These are phyloP conservation scores for Neltuma alba DNA, from an alignment of 306 rosid species.

Conservation along the genomic window DNA sequence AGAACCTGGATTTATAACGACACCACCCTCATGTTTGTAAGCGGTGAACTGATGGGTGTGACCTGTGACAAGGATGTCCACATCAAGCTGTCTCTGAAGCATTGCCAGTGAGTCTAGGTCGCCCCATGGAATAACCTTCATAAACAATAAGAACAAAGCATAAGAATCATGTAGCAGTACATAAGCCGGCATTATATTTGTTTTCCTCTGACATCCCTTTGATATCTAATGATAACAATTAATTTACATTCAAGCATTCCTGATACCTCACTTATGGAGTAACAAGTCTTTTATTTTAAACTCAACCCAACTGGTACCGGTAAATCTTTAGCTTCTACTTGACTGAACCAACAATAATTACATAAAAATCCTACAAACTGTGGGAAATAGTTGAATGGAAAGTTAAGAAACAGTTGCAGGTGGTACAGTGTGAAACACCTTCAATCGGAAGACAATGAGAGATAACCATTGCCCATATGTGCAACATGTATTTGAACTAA, in stretches of 20 bases:
- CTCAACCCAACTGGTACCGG: not conserved
- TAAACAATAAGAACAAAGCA: slow-evolving; percentile 28
- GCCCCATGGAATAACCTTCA: slow-evolving; percentile 99
- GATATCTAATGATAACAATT: not conserved
- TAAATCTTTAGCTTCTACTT: not conserved
- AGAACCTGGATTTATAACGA: slow-evolving; percentile 95
- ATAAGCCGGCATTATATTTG: not conserved
- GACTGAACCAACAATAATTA: slow-evolving; percentile 1
- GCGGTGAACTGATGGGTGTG: slow-evolving; percentile 98
- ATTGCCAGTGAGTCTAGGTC: slow-evolving; percentile 96
- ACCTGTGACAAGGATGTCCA: slow-evolving; percentile 97
- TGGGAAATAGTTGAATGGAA: slow-evolving; percentile 7
- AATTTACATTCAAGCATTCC: not conserved
- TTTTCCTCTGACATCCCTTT: not conserved
- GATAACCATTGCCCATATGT: not conserved
- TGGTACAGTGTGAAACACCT: not conserved
- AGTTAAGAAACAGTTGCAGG: slow-evolving; percentile 6
- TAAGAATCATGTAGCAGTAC: not conserved
- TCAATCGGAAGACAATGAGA: not conserved
- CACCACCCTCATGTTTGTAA: slow-evolving; percentile 97
- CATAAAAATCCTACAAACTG: slow-evolving; percentile 2
- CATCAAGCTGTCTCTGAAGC: slow-evolving; percentile 98
- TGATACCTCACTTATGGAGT: not conserved
- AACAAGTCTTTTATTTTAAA: not conserved
- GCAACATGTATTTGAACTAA: slow-evolving; percentile 10